Evolutionary conservation across 345 rosid genomes (phyloP).

Genomic region (Citrus trifoliata): DNA sequence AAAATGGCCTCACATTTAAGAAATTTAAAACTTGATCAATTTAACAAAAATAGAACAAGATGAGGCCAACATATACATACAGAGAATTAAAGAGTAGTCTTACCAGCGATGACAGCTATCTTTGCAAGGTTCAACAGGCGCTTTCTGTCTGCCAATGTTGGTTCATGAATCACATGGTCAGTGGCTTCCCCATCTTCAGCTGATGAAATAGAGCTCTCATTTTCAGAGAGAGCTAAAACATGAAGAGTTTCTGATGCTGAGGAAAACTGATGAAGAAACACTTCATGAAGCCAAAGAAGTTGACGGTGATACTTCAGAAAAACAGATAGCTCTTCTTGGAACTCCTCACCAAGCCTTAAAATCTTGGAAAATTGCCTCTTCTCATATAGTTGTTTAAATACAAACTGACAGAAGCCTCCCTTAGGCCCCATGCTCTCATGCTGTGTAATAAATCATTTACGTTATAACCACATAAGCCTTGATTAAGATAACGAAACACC

Average conservation of each 20-base stretch:
- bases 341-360: constrained; percentile 93
- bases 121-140: constrained; percentile 78
- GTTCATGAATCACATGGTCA: constrained; percentile 25
- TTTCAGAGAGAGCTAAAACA: constrained; percentile 67
- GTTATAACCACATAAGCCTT: constrained; percentile 9
- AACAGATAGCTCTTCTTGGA: constrained; percentile 67
- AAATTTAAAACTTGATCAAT: not conserved
- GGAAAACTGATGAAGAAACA: constrained; percentile 82
- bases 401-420: constrained; percentile 92
- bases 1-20: not conserved
- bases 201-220: constrained; percentile 34
- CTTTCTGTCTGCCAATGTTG: constrained; percentile 65
- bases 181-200: constrained; percentile 41
- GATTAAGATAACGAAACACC: not conserved
- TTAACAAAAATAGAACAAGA: not conserved
- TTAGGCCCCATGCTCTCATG: constrained; percentile 84
- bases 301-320: constrained; percentile 63
- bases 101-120: constrained; percentile 86
- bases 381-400: constrained; percentile 64
- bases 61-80: not conserved
- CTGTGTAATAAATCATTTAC: constrained; percentile 39
- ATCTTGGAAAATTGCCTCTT: constrained; percentile 75
- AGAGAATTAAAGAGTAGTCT: not conserved
- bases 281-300: constrained; percentile 85
- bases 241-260: constrained; percentile 90